Base-by-base conservation (phyloP, 495 filamentous ascomycete genomes). In the Clohesyomyces aquaticus region DNA sequence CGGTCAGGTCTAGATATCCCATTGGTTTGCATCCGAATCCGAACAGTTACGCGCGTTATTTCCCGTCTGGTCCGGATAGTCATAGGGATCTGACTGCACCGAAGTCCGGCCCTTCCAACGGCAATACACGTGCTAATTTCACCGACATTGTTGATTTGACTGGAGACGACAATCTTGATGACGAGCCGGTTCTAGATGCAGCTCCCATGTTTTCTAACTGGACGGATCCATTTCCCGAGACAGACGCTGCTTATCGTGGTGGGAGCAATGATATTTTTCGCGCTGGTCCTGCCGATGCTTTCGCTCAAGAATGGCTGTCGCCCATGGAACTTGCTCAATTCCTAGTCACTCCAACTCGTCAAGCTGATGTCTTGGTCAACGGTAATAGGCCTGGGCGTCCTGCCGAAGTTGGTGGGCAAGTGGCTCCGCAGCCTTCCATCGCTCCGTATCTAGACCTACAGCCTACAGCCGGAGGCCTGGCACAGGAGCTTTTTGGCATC, bases 251-350 rank as follows among this genome's bases (percentile, higher is more conserved):
- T 6, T 65, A 59, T 23, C 43, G 29, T 26, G 8, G 25, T 14
- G 29, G 28, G 32, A 38, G 14, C 32, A 38, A 38, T 14, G 32
- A 14, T 6, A 38, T 14, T 10, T 29, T 51, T 22, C 41, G 8
- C 8, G 25, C 54, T 4, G 4, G 11, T 4, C 55, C 62, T 14
- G 53, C 26, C 4, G 35, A 59, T 47, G 62, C 62, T 12, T 65
- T 65, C 55, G 27, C 45, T 32, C 62, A 65, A 52, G 55, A 65
- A 21, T 59, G 35, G 21, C 53, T 65, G 62, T 46, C 2, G 14
- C n/a, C 9, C 0, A 38, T 59, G 38, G 48, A 52, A 1, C 55
- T 65, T n/a, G 55, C 62, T 21, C 22, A 45, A 12, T 65, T 59
- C 49, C 55, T 65, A 1, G n/a, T 59, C 18, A 50, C 51, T 8